Evolutionary conservation across 1,139 yeast species (phyloP).

Genomic region (Tardiomyces digboiensis): DNA sequence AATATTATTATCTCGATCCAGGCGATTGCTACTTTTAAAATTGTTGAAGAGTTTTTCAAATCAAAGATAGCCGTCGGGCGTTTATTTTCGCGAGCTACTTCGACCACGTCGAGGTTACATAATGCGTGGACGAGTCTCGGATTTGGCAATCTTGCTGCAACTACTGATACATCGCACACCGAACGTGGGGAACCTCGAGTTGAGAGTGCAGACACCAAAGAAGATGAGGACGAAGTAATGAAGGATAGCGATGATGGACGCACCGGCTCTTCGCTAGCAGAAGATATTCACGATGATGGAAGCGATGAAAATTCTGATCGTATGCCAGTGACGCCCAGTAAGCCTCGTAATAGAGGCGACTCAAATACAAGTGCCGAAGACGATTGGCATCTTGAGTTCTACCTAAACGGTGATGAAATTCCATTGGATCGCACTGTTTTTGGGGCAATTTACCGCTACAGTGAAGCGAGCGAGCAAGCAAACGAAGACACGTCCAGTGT

Average conservation of each 20-base stretch:
- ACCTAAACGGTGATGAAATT: conserved; percentile 48
- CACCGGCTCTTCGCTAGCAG: too few relatives aligned
- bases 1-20: conserved; percentile 51
- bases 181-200: neutral
- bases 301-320: neutral
- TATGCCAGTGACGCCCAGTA: conserved; percentile 5
- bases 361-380: conserved; percentile 4
- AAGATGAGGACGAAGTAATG: conserved; percentile 8
- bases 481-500: too few relatives aligned
- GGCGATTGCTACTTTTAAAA: conserved; percentile 77
- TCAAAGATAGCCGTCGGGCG: conserved; percentile 14
- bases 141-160: neutral
- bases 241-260: conserved; percentile 4
- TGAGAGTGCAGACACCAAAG: too few relatives aligned
- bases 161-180: neutral
- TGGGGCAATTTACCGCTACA: conserved; percentile 61
- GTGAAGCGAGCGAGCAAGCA: too few relatives aligned
- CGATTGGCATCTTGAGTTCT: conserved; percentile 49
- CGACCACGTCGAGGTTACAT: neutral
- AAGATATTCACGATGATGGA: neutral
- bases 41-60: conserved; percentile 49
- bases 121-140: neutral
- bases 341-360: too few relatives aligned
- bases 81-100: neutral
- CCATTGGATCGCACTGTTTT: conserved; percentile 68